Base-by-base conservation (phyloP, 2,329 filamentous ascomycete species). In the Aspergillus brunneoviolaceus region DNA sequence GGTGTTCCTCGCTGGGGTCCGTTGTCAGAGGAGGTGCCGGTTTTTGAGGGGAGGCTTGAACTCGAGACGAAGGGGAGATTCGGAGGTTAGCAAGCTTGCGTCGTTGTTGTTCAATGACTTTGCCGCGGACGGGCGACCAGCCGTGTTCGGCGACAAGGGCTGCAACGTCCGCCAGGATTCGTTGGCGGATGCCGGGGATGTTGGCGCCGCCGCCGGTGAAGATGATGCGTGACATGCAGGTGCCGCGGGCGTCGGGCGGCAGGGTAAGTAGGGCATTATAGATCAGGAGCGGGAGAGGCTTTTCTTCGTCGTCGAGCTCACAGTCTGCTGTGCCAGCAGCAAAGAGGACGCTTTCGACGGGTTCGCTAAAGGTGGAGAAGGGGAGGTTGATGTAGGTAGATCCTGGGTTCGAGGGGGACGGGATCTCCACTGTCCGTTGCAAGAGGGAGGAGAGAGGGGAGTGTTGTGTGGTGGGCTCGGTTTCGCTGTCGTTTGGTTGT, bases 181-280 rank as follows among this genome's bases (percentile, higher is more conserved):
- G 86, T 25, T 84, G 82, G 65, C 91, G 92, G 27, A 99, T 78
- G 1, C 95, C 95, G 0, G 93, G 84, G 9, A 97, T 87, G 27
- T 84, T 84, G 5, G 92, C 87, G 51, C 89, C 89, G 2, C 92
- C 92, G 33, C 95, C 95, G 0, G 89, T 89, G 70, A 99, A 90
- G 16, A 96, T 81, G 50, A 98, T 90, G 45, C 94, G 89, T 1
- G 92, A 88, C 87, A 97, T 95, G 74, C 94, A 97, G 4, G 89
- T 78, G 1, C 90, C 88, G 25, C 95, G 87, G 4, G 93, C 87
- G 74, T 99, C 95, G 4, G 94, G 79, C 0, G 92, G 90, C 1
- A 97, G 81, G 7, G 86, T 82, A 1, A 96, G 81, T 1, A 99
- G 83, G 42, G 87, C 84, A 56, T 85, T 84, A 76, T 96, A 96